These are phyloP conservation scores for Sarcodon aspratus DNA, from an alignment of 768 basidiomycete species.

Conservation along the genomic window DNA sequence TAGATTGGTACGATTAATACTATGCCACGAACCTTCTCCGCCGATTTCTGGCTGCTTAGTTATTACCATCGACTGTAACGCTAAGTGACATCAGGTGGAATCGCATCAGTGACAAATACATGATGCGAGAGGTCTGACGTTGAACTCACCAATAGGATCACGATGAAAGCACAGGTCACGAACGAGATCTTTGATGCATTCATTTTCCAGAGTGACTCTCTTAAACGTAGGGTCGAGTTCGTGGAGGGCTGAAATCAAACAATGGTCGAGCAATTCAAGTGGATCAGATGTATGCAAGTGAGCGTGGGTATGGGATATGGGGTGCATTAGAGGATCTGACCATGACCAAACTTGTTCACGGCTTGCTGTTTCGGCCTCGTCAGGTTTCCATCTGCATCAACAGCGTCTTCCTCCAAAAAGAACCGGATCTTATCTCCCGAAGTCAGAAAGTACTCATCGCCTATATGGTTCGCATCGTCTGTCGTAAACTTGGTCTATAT, in stretches of 20 bases:
- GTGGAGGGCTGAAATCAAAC: constrained; percentile 52
- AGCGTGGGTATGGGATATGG: neutral
- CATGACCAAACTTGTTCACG: constrained; percentile 94
- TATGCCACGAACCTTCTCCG: constrained; percentile 56
- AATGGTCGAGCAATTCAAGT: neutral
- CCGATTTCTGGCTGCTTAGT: constrained; percentile 92
- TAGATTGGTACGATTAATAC: too few species aligned
- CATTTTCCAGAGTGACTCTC: constrained; percentile 71
- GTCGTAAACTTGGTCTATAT: constrained; percentile 85
- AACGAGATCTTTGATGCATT: constrained; percentile 55
- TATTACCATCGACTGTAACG: constrained; percentile 90
- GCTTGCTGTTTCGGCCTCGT: constrained; percentile 59
- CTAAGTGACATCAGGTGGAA: constrained; percentile 22
- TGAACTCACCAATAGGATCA: constrained; percentile 64
- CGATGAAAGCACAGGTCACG: constrained; percentile 72
- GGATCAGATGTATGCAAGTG: neutral
- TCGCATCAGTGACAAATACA: neutral
- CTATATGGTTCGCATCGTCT: constrained; percentile 62
- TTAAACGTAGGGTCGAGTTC: constrained; percentile 77
- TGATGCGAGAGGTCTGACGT: neutral
- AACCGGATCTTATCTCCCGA: constrained; percentile 93
- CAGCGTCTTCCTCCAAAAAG: constrained; percentile 87
- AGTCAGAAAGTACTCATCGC: constrained; percentile 86
- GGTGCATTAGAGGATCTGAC: constrained; percentile 21
- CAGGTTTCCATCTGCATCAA: constrained; percentile 60